Evolutionary conservation across 768 basidiomycete species (phyloP).

Genomic region (Collybiopsis confluens): DNA sequence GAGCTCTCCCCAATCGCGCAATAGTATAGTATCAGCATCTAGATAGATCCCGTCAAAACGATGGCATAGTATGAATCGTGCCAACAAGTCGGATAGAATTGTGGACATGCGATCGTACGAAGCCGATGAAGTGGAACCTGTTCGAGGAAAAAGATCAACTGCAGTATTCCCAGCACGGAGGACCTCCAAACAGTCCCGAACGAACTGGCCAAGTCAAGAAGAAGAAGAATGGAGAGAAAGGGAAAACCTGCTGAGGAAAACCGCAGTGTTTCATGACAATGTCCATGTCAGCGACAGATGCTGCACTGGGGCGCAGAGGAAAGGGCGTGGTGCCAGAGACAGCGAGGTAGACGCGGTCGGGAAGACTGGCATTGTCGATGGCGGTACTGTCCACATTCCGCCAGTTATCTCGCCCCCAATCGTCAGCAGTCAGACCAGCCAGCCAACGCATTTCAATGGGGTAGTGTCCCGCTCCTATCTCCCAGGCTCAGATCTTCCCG

Average conservation of each 20-base stretch:
- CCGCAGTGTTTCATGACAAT: conserved; percentile 90
- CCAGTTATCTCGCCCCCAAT: too few relatives aligned
- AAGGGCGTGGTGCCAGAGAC: too few relatives aligned
- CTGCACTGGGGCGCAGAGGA: too few relatives aligned
- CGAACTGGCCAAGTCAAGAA: conserved; percentile 56
- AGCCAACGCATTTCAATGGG: too few relatives aligned
- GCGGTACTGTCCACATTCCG: too few relatives aligned
- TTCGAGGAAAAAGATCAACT: conserved; percentile 57
- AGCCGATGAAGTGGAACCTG: conserved; percentile 71
- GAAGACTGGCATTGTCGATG: too few relatives aligned
- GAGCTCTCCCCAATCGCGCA: conserved; percentile 97
- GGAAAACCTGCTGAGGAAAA: conserved; percentile 74
- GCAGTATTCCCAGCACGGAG: conserved; percentile 75
- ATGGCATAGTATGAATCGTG: conserved; percentile 94
- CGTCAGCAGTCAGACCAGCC: too few relatives aligned
- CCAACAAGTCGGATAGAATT: conserved; percentile 85
- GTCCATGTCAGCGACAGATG: conserved; percentile 87
- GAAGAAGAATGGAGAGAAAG: conserved; percentile 8
- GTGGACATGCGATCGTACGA: conserved; percentile 74
- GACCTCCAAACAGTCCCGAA: conserved; percentile 96
- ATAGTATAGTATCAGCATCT: conserved; percentile 92
- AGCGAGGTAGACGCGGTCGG: too few relatives aligned
- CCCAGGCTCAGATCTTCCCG: too few relatives aligned
- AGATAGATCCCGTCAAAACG: conserved; percentile 96
- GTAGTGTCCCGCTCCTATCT: too few relatives aligned